Evolutionary conservation across 2,329 filamentous ascomycete genomes (phyloP), one percentile per base, ranked within the genome.

Genomic region (Microcera coccophila): DNA sequence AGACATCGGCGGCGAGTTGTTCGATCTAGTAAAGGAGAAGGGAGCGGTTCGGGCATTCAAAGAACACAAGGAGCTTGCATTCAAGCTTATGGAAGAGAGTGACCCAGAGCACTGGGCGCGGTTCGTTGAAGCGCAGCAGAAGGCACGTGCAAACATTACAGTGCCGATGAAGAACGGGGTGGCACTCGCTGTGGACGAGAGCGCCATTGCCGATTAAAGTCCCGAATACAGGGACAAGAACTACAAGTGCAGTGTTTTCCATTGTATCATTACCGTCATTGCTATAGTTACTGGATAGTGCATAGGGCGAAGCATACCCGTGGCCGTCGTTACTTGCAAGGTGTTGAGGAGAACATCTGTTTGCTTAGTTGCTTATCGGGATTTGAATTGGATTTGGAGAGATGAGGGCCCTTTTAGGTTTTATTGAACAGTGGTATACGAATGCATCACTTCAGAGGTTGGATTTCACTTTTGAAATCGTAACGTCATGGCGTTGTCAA

Each of bases 101-200:
- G 86, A 89, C 50, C 80, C 82, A 0, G 78, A 81, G 48, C 75
- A 85, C 61, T 79, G 86, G 76, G 74, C 76, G 38, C 66, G 67
- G 7, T 79, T 90, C 57, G 73, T 76, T 18, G 79, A 84, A 63
- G 70, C 74, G 28, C 80, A 82, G 64, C 68, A 77, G 55, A 80
- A 80, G 63, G 75, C 78, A 5, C 67, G 72, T 43, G 75, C 72
- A 10, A 81, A 81, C 52, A 70, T 76, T 16, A 66, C 55, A 19
- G 58, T 65, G 33, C 53, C 61, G 5, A 41, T 51, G 22, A 58
- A 62, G 49, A 52, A 49, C 5, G 45, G 45, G 21, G 55, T 58
- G 40, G 48, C 36, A 11, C 36, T 44, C 41, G 22, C 42, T 11
- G 56, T 38, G 2, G 62, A 73, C 36, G 72, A 74, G 45, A 67